phyloP scores from a whole-genome alignment of 163 green algal species.

The Chloroidium sp. region DNA sequence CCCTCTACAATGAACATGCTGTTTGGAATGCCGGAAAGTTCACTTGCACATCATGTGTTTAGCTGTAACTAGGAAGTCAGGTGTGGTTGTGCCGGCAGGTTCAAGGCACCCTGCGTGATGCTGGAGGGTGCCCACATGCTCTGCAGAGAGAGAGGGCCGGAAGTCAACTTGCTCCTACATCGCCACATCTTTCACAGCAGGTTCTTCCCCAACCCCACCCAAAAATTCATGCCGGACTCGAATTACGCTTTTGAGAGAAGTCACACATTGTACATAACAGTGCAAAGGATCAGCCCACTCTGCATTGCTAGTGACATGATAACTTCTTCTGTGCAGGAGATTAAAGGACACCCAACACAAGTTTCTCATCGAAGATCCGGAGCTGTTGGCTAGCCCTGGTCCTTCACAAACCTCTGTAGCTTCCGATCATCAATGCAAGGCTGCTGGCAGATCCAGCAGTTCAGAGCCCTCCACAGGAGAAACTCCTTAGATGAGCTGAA shows the following conservation, averaged over 20 bases:
- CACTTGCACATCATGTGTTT: no score
- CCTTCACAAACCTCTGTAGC: background rate
- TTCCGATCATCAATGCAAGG: no score
- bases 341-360: background rate
- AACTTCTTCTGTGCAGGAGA: no score
- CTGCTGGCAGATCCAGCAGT: no score
- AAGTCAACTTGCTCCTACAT: conserved; percentile 27
- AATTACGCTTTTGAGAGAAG: no score
- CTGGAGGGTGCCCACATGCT: conserved; percentile 44
- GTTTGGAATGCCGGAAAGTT: background rate
- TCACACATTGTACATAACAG: no score
- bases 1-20: background rate
- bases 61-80: background rate
- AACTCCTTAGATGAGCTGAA: no score
- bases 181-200: conserved; percentile 9
- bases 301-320: no score
- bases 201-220: no score
- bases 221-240: no score
- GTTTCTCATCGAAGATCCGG: background rate
- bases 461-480: no score
- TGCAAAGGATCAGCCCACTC: no score
- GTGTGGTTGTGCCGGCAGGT: background rate
- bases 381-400: background rate
- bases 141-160: conserved; percentile 23
- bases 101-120: conserved; percentile 34